Evolutionary conservation across 2,329 filamentous ascomycete species (phyloP), one percentile per base, ranked within the genome.

Genomic region (Penicillium oxalicum): DNA sequence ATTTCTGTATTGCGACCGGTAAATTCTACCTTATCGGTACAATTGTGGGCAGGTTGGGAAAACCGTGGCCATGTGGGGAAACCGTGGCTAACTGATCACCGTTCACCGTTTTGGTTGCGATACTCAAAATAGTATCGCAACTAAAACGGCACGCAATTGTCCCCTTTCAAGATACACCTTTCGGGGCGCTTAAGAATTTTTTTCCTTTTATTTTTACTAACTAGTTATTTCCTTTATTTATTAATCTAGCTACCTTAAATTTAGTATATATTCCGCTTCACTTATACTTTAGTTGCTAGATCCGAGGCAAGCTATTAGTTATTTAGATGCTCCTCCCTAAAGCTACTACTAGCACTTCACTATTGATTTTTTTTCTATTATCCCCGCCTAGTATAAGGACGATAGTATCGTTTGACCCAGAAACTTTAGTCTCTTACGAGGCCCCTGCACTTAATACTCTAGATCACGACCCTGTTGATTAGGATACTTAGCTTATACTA

Each of bases 401-500:
- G 11, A 43, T 43, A 28, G 9, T 43, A 24, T 43, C n/a, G 24
- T 38, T 28, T 38, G 34, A 29, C n/a, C 25, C 8, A 45, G 24
- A 45, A 34, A 13, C 26, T 38, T 5, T 38, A 11, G 9, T 35
- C 43, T 45, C 34, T 35, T 7, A 38, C 34, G 24, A 38, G 28
- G 28, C 18, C 25, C 43, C 43, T 38, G 35, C 26, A 38, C 27
- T 40, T 32, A 28, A 47, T 47, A 34, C 24, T 40, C 29, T 36
- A 7, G 38, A 42, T 33, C 7, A 47, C n/a, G 45, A 47, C 27
- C 38, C 38, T 41, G 26, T 47, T 42, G 39, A 47, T 25, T 47
- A 11, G 45, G 32, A 42, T 42, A 24, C 32, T 12, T 47, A 11
- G 38, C 38, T 47, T 24, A 37, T n/a, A 28, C 28, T 24, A 28